Evolutionary conservation across 768 basidiomycete species (phyloP), one percentile per base, ranked within the genome.

Genomic region (Podaxis sp.): DNA sequence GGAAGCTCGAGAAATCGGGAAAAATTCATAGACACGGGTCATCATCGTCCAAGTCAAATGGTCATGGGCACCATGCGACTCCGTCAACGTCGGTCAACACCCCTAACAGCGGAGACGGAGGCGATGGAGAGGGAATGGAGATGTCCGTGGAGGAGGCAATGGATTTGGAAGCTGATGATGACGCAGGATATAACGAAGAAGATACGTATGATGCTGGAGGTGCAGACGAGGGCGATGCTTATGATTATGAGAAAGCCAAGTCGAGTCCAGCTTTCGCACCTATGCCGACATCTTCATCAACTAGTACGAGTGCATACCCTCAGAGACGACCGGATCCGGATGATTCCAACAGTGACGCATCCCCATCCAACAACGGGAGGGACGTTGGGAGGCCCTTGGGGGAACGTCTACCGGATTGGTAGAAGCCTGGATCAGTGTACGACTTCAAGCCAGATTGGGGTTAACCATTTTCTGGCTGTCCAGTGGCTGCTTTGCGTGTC

Each of bases 1-100:
- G 84, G 40, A 90, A 85, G 68, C 73, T 88, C 52, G 86, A 88
- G 37, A 89, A 87, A 71, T 75, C 79, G 13, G 69, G 74, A 13
- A 76, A 77, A 53, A 69, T 69, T 27, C 65, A 65, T 37, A 70
- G 62, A 51, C 67, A 65, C 22, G 64, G 74, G 19, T 70, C 74
- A 4, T 69, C 74, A 7, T 64, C 72, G 8, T 64, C 72, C 41
- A 51, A 67, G n/a, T 55, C 68, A 25, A 67, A 61, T 37, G 55
- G 63, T 50, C 64, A 25, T 24, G 51, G 37, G 54, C 65, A 67
- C 22, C 65, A 71, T 52, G 67, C 68, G 51, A 76, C 80, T 9
- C 73, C 80, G 1, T 78, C 80, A 11, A 75, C 79, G 24, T 71
- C 72, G 15, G 69, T 74, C 61, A 75, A 76, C 54, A 81, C 81